phyloP scores from a whole-genome alignment of 2,329 filamentous ascomycete genomes.

The Dactylonectria macrodidyma region DNA sequence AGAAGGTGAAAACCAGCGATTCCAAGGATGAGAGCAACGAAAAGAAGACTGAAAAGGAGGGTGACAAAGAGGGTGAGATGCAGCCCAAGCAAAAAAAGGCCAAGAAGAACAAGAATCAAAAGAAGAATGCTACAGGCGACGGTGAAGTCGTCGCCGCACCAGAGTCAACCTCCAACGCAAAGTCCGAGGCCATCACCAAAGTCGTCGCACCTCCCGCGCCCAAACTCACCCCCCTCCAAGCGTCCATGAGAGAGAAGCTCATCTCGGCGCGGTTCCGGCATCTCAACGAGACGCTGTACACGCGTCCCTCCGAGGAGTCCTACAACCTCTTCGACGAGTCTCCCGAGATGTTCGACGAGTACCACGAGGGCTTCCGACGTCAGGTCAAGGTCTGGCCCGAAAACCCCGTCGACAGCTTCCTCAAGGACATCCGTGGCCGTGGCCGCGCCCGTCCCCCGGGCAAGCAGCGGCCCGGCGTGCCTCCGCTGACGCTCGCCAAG shows the following conservation, averaged over 20 bases:
- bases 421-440: constrained; percentile 78
- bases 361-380: constrained; percentile 95
- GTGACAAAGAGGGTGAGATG: constrained; percentile 34
- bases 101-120: constrained; percentile 57
- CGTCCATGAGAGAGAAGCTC: constrained; percentile 94
- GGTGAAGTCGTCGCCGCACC: constrained; percentile 34
- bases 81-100: constrained; percentile 51
- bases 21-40: constrained; percentile 38
- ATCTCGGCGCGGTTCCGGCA: constrained; percentile 96
- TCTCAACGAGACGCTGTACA: constrained; percentile 97
- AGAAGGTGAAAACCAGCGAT: constrained; percentile 42
- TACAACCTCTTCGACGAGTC: constrained; percentile 85
- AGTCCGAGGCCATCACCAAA: constrained; percentile 43
- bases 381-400: constrained; percentile 97
- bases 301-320: constrained; percentile 87
- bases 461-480: constrained; percentile 49
- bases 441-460: constrained; percentile 64
- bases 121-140: constrained; percentile 39
- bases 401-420: constrained; percentile 93
- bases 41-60: constrained; percentile 29
- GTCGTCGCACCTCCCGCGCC: constrained; percentile 54
- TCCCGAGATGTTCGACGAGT: constrained; percentile 95
- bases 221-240: constrained; percentile 92
- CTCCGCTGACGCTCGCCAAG: constrained; percentile 45
- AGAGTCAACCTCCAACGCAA: constrained; percentile 34